Percentiles rank a stretch among this genome's conserved stretches.
phyloP scores from a whole-genome alignment of 345 rosid species.

The Turritis glabra region DNA sequence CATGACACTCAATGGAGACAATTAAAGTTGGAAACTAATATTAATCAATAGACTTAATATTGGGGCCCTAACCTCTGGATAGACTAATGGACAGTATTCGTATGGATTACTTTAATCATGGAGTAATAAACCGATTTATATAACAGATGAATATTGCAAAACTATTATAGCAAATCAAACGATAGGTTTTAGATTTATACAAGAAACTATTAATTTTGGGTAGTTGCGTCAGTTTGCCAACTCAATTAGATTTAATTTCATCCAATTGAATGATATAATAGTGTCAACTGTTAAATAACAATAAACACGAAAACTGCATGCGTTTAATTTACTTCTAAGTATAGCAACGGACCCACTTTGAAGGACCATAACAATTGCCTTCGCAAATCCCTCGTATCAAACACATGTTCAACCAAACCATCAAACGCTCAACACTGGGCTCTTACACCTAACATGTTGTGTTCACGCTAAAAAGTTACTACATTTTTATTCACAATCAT shows the following conservation, averaged over 20 bases:
- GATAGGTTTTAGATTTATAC: not conserved
- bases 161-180: constrained; percentile 11
- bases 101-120: constrained; percentile 1
- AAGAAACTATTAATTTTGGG: constrained; percentile 1
- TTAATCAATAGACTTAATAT: not conserved
- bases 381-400: constrained; percentile 25
- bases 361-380: constrained; percentile 26
- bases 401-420: constrained; percentile 39
- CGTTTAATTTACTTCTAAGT: constrained; percentile 37
- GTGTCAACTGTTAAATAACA: constrained; percentile 13
- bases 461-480: not conserved
- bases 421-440: not conserved
- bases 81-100: not conserved
- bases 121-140: constrained; percentile 12
- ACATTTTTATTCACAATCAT: no score
- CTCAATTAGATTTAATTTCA: constrained; percentile 5
- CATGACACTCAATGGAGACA: not conserved
- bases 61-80: not conserved
- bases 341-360: constrained; percentile 25
- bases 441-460: constrained; percentile 17
- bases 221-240: constrained; percentile 33
- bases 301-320: constrained; percentile 31
- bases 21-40: not conserved
- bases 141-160: not conserved
- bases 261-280: constrained; percentile 12